Percentiles rank a stretch among this genome's conserved stretches.
Evolutionary conservation across 345 rosid species (phyloP).

Genomic region (Gossypium thurberi): DNA sequence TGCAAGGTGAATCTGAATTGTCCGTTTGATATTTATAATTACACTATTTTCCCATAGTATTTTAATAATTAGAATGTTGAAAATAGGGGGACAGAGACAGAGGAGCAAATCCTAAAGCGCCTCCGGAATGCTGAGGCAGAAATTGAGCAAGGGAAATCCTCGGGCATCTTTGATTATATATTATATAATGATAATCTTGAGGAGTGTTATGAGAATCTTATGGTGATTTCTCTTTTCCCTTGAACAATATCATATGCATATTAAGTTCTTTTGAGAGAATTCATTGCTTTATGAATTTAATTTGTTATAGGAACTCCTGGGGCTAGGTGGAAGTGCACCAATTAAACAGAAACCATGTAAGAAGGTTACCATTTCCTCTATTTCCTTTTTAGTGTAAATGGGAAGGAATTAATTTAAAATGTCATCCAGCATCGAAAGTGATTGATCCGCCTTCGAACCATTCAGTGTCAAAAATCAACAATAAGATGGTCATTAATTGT

Average conservation of each 20-base stretch:
- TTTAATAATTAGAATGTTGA: slow-evolving; percentile 13
- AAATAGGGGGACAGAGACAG: slow-evolving; percentile 82
- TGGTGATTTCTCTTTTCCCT: slow-evolving; percentile 38
- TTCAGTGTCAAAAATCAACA: slow-evolving; percentile 36
- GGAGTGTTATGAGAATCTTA: slow-evolving; percentile 71
- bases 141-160: slow-evolving; percentile 62
- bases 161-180: slow-evolving; percentile 63
- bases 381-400: not conserved
- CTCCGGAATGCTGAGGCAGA: slow-evolving; percentile 70
- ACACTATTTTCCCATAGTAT: not conserved
- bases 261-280: not conserved
- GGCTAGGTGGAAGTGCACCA: slow-evolving; percentile 36
- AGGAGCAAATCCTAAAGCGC: slow-evolving; percentile 76
- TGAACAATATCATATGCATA: not conserved
- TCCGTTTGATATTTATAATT: not conserved
- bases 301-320: slow-evolving; percentile 47
- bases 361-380: not conserved
- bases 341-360: slow-evolving; percentile 50
- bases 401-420: slow-evolving; percentile 18
- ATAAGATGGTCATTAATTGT: slow-evolving; percentile 41
- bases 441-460: slow-evolving; percentile 47
- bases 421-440: slow-evolving; percentile 40
- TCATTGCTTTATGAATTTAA: not conserved
- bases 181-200: slow-evolving; percentile 64
- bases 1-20: slow-evolving; percentile 45